Conservation (phyloP, 78 protist species). For the slime mould (Dictyostelium discoideum) region DNA sequence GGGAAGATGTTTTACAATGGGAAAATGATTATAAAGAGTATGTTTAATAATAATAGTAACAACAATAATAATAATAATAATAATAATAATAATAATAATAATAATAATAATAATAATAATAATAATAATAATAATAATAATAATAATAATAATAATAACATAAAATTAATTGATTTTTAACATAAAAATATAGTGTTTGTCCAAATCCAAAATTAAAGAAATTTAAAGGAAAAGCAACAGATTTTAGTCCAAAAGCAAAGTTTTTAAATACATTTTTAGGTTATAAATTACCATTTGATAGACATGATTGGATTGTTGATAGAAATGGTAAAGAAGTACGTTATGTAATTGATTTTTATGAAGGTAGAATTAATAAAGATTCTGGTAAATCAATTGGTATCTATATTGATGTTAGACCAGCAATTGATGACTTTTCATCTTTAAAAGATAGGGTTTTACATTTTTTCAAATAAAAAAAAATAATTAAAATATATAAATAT, state of each 20-base stretch:
- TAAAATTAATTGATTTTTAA: background rate
- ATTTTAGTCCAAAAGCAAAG: conserved; percentile 88
- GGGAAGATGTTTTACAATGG: conserved; percentile 88
- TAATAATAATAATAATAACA: background rate
- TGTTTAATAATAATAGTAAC: background rate
- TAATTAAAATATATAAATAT: background rate
- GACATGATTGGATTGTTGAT: conserved; percentile 93
- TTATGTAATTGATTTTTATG: conserved; percentile 90
- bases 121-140: background rate
- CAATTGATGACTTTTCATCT: conserved; percentile 50
- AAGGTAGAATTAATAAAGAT: conserved; percentile 54
- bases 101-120: too few species aligned
- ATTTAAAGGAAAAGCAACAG: conserved; percentile 87
- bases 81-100: background rate
- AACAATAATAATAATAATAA: background rate
- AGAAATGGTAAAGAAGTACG: conserved; percentile 88
- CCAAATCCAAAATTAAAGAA: conserved; percentile 58
- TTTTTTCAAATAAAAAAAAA: conserved; percentile 25
- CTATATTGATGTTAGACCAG: conserved; percentile 83
- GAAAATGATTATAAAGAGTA: conserved; percentile 76
- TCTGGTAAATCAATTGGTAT: conserved; percentile 68
- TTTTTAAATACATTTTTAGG: conserved; percentile 74
- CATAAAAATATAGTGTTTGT: conserved; percentile 19
- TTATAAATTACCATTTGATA: conserved; percentile 88
- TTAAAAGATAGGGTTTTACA: conserved; percentile 44